Percentiles rank a stretch among this genome's conserved stretches.
These are phyloP conservation scores for Linderniella brevidens DNA, from an alignment of 257 asterid genomes.

Conservation along the genomic window DNA sequence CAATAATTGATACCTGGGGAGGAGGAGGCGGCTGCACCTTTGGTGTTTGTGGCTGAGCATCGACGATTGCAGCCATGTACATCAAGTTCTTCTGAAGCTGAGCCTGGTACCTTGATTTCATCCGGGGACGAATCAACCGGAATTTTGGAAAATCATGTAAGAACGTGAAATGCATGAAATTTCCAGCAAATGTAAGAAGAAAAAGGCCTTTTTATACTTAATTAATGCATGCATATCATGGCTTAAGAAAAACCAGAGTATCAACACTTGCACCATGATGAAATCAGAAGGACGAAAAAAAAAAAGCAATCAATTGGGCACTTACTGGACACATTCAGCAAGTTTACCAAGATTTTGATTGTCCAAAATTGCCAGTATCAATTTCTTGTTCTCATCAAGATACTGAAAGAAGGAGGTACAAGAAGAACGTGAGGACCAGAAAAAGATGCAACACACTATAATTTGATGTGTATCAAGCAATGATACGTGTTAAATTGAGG, in stretches of 20 bases:
- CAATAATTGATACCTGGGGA: no score
- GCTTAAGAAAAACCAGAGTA: no score
- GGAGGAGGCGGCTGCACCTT: conserved; percentile 52
- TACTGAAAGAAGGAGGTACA: conserved; percentile 35
- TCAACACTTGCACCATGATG: no score
- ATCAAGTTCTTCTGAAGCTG: conserved; percentile 80
- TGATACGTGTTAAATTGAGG: no score
- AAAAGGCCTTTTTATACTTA: no score
- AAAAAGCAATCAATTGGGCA: conserved; percentile 13
- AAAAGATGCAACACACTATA: no score
- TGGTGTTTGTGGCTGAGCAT: conserved; percentile 81
- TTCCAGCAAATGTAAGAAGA: no score
- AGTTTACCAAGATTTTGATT: conserved; percentile 90
- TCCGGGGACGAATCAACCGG: no score
- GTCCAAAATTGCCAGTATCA: conserved; percentile 88
- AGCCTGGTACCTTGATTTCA: conserved; percentile 75
- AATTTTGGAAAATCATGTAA: not conserved
- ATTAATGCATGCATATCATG: no score
- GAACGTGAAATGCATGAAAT: no score
- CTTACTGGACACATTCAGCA: conserved; percentile 88
- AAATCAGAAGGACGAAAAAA: no score
- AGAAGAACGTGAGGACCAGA: not conserved
- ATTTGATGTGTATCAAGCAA: no score
- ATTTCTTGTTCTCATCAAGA: conserved; percentile 88
- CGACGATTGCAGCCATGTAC: conserved; percentile 95